phyloP scores from a whole-genome alignment of 352 stramenopile species.

The Pythium dissotocum region DNA sequence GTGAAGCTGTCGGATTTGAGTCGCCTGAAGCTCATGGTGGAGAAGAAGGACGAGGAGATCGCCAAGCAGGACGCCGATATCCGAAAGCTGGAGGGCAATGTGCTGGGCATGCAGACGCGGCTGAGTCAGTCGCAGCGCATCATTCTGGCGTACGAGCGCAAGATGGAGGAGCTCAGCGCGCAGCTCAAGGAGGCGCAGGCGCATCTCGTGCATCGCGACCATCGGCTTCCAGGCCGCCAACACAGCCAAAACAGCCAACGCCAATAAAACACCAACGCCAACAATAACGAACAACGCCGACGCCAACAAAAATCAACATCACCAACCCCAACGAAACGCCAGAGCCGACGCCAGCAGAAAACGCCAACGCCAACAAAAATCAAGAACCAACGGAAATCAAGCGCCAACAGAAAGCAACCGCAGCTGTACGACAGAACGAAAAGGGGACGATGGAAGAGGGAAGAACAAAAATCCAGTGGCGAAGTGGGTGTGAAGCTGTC shows the following conservation, averaged over 20 bases:
- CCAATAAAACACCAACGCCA: neutral
- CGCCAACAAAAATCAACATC: too few species aligned
- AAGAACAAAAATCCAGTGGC: neutral
- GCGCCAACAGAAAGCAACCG: neutral
- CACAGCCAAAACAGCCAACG: slow-evolving; percentile 3
- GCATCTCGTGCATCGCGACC: slow-evolving; percentile 11
- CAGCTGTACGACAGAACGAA: neutral
- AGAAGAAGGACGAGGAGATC: slow-evolving; percentile 72
- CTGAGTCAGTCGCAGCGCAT: slow-evolving; percentile 62
- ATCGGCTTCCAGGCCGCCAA: neutral
- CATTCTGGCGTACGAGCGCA: slow-evolving; percentile 69
- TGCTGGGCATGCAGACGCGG: slow-evolving; percentile 66
- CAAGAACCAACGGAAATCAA: neutral
- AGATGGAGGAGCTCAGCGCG: slow-evolving; percentile 71
- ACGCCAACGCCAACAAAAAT: too few species aligned
- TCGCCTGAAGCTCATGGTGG: slow-evolving; percentile 60
- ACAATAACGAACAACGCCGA: too few species aligned
- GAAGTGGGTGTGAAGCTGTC: too few species aligned
- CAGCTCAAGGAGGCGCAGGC: slow-evolving; percentile 52
- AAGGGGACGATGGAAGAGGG: neutral
- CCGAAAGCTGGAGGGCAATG: slow-evolving; percentile 65
- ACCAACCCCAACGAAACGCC: too few species aligned
- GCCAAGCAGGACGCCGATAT: slow-evolving; percentile 63
- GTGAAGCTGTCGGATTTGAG: slow-evolving; percentile 76
- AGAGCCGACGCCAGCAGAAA: too few species aligned